Evolutionary conservation across 2,329 filamentous ascomycete genomes (phyloP).

Genomic region (Trichoderma guizhouense): DNA sequence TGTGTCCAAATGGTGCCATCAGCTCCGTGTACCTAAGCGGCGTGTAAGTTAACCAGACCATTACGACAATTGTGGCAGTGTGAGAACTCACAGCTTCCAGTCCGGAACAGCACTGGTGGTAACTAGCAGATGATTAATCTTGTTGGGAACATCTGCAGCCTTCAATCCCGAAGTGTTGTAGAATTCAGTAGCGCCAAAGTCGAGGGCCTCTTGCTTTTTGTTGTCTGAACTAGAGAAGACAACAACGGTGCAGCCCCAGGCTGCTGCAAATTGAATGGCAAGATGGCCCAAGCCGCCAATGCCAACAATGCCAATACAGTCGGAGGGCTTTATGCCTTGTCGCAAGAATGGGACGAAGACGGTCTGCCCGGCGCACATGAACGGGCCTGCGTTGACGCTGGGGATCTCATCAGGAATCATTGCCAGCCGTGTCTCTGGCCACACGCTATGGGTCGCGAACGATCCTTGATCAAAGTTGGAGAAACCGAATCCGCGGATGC

Average conservation of each 20-base stretch:
- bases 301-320: not conserved
- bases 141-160: not conserved
- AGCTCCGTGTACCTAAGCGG: not conserved
- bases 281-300: constrained; percentile 2
- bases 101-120: not conserved
- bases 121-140: not conserved
- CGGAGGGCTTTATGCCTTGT: not conserved
- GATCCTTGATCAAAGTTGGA: not conserved
- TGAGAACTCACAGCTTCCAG: not conserved
- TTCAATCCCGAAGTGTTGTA: not conserved
- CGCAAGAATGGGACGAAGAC: not conserved
- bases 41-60: not conserved
- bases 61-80: not conserved
- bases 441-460: not conserved
- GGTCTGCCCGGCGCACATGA: not conserved
- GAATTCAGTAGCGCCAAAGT: not conserved
- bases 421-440: not conserved
- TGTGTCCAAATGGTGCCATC: not conserved
- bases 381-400: not conserved
- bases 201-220: not conserved
- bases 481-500: not conserved
- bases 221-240: not conserved
- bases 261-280: not conserved
- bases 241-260: not conserved
- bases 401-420: not conserved